These are phyloP conservation scores for Chrysosporium keratinophilum DNA, from an alignment of 2,329 filamentous ascomycete genomes.

Conservation along the genomic window DNA sequence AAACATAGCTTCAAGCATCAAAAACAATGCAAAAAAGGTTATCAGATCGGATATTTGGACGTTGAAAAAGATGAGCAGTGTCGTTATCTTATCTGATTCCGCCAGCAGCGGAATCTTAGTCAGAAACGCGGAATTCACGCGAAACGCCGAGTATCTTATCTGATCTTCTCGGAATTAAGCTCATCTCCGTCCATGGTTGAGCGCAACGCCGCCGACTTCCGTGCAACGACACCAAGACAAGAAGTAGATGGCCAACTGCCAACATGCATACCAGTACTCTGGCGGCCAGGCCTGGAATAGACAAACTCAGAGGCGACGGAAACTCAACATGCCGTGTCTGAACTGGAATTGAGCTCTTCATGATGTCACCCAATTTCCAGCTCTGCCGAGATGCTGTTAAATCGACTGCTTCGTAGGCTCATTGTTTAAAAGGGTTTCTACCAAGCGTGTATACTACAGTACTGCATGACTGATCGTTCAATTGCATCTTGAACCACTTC, in stretches of 20 bases:
- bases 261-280: no score
- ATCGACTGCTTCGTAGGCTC: neutral
- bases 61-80: neutral
- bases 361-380: constrained; percentile 2
- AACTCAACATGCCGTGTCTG: no score
- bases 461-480: neutral
- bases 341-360: neutral
- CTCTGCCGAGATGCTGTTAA: neutral
- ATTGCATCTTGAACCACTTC: no score
- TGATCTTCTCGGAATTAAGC: neutral
- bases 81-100: constrained; percentile 14
- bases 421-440: no score
- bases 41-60: constrained; percentile 10
- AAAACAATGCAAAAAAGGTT: neutral
- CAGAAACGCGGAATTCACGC: constrained; percentile 8
- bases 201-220: no score
- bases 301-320: no score
- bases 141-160: neutral
- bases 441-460: no score
- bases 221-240: no score
- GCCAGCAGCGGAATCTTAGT: neutral
- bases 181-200: neutral
- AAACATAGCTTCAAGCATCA: neutral
- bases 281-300: no score
- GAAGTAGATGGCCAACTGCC: no score